Evolutionary conservation across 2,329 filamentous ascomycete genomes (phyloP).

Genomic region (Fusarium algeriense): DNA sequence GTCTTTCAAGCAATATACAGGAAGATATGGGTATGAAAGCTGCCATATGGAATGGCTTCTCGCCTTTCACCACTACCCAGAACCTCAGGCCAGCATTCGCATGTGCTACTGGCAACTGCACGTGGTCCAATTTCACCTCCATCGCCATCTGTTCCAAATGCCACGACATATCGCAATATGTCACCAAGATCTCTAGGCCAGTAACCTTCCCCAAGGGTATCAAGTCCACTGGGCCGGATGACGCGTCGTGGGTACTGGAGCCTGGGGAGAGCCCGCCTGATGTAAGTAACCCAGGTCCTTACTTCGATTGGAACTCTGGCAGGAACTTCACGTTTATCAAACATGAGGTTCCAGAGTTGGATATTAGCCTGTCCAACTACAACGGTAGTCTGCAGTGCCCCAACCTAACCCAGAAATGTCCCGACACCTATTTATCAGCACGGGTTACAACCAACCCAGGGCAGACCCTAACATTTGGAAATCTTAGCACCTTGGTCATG

Average conservation of each 20-base stretch:
- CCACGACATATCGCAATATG: not conserved
- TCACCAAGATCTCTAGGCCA: not conserved
- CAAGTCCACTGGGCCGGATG: not conserved
- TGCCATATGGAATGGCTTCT: conserved; percentile 12
- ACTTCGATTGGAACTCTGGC: not conserved
- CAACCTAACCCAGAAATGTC: not conserved
- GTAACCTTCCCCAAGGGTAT: not conserved
- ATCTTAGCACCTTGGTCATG: conserved; percentile 11
- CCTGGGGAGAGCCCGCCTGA: not conserved
- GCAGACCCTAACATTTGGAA: conserved; percentile 1
- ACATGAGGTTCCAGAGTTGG: not conserved
- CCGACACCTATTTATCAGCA: conserved; percentile 8
- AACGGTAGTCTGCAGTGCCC: not conserved
- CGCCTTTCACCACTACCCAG: not conserved
- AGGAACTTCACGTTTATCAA: not conserved
- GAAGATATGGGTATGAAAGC: conserved; percentile 20
- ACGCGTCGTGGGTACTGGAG: not conserved
- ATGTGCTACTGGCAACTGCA: conserved; percentile 25
- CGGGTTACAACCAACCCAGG: conserved; percentile 17
- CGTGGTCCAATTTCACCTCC: conserved; percentile 5
- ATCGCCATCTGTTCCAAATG: conserved; percentile 21
- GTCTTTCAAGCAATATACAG: rapidly evolving
- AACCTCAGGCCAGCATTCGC: conserved; percentile 6
- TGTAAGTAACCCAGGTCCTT: not conserved
- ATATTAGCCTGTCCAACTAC: not conserved